Evolutionary conservation across 208 protist genomes (phyloP), one percentile per base, ranked within the genome.

Genomic region (Vickermania spadyakhi): DNA sequence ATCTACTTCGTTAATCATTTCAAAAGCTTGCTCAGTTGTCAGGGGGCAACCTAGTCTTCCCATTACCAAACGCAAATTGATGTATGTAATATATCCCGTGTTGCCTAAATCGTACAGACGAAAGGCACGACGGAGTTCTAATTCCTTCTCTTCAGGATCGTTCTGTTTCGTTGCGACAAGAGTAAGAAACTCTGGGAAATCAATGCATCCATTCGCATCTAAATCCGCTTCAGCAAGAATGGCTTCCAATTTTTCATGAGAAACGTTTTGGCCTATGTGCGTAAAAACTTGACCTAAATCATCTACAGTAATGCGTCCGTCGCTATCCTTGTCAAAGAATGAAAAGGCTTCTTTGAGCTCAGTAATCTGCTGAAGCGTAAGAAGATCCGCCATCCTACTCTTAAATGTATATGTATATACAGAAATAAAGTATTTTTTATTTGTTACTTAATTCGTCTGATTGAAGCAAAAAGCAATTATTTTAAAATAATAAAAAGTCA

Each of bases 301-400:
- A 31, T 98, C 97, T 2, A 97, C 93, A 0, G 97, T 99, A 74
- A 99, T 99, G 52, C 77, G 94, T 25, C 98, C 98, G 89, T 99
- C 97, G 56, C 95, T 91, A 67, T 99, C 97, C 59, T 91, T 97
- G 71, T 99, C 99, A 75, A 99, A 99, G 11, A 99, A 82, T 42
- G 95, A 93, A 87, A 99, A 99, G 0, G 98, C 98, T 72, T 99
- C 99, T 81, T 99, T 99, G 70, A 99, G 98, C 80, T 99, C 98
- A 13, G 95, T 97, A 52, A 99, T 98, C 80, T 99, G 97, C 74
- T 99, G 97, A 57, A 99, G 82, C 0, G 97, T 93, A 27, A 99
- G 75, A 28, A 98, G 75, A 70, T 93, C 86, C 3, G 89, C 89
- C 89, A 96, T 96, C 29, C 52, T 60, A 14, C 42, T 26, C 13